Percentiles rank a stretch among this genome's conserved stretches.
phyloP scores from a whole-genome alignment of 257 asterid species.

The Solanum gandarillasii region DNA sequence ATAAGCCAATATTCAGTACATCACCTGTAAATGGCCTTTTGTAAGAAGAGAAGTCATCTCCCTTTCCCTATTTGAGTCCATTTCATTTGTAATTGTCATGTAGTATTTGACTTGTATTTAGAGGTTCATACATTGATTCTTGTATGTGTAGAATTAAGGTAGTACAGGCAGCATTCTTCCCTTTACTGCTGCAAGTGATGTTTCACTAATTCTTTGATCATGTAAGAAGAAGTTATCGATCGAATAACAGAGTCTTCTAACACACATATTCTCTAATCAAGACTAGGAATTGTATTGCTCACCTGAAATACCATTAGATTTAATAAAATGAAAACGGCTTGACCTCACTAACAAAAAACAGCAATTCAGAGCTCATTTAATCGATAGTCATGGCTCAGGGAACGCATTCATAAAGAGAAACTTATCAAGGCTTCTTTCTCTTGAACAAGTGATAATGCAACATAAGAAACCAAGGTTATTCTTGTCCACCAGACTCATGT shows the following conservation, averaged over 20 bases:
- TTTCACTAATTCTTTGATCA: not conserved
- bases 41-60: not conserved
- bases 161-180: not conserved
- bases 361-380: not conserved
- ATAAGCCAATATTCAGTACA: slow-evolving; percentile 22
- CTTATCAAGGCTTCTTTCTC: not conserved
- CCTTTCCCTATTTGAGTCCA: not conserved
- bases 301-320: not conserved
- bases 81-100: slow-evolving; percentile 1
- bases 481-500: not conserved
- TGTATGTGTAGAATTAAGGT: not conserved
- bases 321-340: not conserved
- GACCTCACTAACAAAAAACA: not conserved
- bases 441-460: not conserved
- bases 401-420: not conserved
- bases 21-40: slow-evolving; percentile 26
- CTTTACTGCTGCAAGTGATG: not conserved
- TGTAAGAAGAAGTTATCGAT: not conserved
- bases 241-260: not conserved
- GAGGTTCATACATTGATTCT: not conserved
- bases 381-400: not conserved
- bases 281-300: not conserved
- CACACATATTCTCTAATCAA: not conserved
- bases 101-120: not conserved
- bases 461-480: not conserved